phyloP scores from a whole-genome alignment of 2,329 filamentous ascomycete species.

The Ilyonectria sp. region DNA sequence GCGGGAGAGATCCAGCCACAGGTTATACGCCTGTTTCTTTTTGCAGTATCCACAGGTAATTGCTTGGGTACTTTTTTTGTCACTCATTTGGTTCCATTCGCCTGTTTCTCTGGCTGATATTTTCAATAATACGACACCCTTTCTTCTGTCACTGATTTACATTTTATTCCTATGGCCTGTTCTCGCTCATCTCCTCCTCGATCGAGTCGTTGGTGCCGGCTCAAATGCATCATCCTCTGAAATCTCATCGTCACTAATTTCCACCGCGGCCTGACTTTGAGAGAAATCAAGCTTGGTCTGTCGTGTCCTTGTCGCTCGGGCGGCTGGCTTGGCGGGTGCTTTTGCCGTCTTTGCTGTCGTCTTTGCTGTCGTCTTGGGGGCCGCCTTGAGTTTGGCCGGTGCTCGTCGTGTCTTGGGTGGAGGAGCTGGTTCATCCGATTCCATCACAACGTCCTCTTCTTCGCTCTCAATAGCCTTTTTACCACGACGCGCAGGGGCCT shows the following conservation, averaged over 20 bases:
- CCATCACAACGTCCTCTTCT: slow-evolving; percentile 67
- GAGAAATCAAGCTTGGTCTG: slow-evolving; percentile 56
- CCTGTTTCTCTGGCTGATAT: neutral
- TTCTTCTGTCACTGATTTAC: neutral
- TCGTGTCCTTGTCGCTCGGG: slow-evolving; percentile 43
- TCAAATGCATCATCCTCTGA: slow-evolving; percentile 75
- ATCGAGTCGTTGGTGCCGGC: slow-evolving; percentile 58
- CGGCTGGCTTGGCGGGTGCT: slow-evolving; percentile 15
- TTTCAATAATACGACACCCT: neutral
- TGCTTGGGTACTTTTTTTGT: neutral
- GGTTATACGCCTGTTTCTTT: neutral
- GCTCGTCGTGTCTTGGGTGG: slow-evolving; percentile 52
- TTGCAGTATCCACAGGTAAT: neutral
- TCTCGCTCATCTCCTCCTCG: slow-evolving; percentile 48
- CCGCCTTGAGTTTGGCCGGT: slow-evolving; percentile 34
- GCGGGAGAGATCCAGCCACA: slow-evolving; percentile 24
- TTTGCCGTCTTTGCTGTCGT: slow-evolving; percentile 30
- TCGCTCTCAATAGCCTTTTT: slow-evolving; percentile 54
- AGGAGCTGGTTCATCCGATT: slow-evolving; percentile 63
- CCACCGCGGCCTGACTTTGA: slow-evolving; percentile 63
- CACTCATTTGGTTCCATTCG: neutral
- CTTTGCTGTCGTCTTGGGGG: slow-evolving; percentile 33
- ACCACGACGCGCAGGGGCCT: slow-evolving; percentile 59
- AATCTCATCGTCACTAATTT: slow-evolving; percentile 78
- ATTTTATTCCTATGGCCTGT: neutral